Base-by-base conservation (phyloP, 352 stramenopile species). In the Pythium aphanidermatum region DNA sequence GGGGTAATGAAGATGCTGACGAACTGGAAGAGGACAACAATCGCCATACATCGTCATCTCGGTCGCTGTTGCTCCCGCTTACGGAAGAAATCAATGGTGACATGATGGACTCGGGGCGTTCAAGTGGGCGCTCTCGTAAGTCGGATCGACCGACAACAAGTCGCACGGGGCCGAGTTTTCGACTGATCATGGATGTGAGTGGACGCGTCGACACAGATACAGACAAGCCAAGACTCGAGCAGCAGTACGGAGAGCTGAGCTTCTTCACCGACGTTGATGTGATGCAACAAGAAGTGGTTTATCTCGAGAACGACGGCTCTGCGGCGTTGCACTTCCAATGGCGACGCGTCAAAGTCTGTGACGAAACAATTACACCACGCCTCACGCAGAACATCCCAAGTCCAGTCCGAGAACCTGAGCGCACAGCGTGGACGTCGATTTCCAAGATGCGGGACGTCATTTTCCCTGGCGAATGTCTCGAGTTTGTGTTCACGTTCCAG, bases 401-500 rank as follows among this genome's bases (percentile, higher is more conserved):
- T 17, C 44, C 48, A 19, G 20, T 50, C 2, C 36, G 64, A 27
- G 55, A 68, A 5, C 31, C 55, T 2, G 17, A 58, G 26, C 58
- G 47, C 20, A 28, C 40, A 25, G 63, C 52, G 20, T 70, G 26
- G 8, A 86, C 62, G 8, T 79, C 55, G 3, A 60, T 90, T 19
- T 83, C 71, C 5, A 50, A 60, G 35, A 42, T 56, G 5, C 43
- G 68, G n/a, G 76, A 68, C 14, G 68, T 60, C 4, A 30, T 86
- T 5, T 50, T 88, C n/a, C 78, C 81, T 0, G 63, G 66, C 12
- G 76, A 87, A 34, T 51, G 24, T 1, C 38, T 71, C n/a, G 44
- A 46, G 20, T 79, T 92, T 42, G 54, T 53, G 10, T 89, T 92
- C 46, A 75, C 61, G 10, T 92, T 91, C 34, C 28, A 55, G 19